These are phyloP conservation scores for Suaeda aralocaspica DNA, from an alignment of 148 eudicot species.

Conservation along the genomic window DNA sequence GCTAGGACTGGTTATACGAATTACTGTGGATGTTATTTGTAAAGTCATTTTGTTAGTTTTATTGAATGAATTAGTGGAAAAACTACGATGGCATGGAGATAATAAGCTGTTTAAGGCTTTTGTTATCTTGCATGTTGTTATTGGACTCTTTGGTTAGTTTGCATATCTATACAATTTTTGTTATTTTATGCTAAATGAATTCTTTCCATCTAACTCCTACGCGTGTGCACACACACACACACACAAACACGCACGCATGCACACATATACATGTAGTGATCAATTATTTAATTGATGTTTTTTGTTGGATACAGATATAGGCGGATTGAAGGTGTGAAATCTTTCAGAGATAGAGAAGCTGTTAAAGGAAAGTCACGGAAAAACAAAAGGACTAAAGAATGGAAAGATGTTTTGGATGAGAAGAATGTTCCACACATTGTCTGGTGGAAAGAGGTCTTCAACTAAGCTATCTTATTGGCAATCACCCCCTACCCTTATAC, in stretches of 20 bases:
- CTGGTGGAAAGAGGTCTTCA: conserved; percentile 97
- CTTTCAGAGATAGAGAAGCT: conserved; percentile 46
- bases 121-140: not conserved
- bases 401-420: conserved; percentile 38
- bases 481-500: not conserved
- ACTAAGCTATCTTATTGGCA: conserved; percentile 16
- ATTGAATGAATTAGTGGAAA: too few relatives aligned
- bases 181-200: not conserved
- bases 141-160: not conserved
- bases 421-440: conserved; percentile 59
- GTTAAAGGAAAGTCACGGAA: conserved; percentile 39
- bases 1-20: not conserved
- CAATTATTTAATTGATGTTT: conserved; percentile 2
- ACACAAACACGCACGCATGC: not conserved
- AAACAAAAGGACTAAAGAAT: conserved; percentile 45
- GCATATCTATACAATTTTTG: not conserved
- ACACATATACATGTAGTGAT: not conserved
- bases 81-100: not conserved
- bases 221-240: not conserved
- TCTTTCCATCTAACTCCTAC: not conserved
- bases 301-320: conserved; percentile 28
- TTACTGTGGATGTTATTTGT: not conserved
- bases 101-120: not conserved
- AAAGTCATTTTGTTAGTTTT: not conserved
- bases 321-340: conserved; percentile 34